Evolutionary conservation across 2,329 filamentous ascomycete genomes (phyloP), one percentile per base, ranked within the genome.

Genomic region (Emericellopsis atlantica): DNA sequence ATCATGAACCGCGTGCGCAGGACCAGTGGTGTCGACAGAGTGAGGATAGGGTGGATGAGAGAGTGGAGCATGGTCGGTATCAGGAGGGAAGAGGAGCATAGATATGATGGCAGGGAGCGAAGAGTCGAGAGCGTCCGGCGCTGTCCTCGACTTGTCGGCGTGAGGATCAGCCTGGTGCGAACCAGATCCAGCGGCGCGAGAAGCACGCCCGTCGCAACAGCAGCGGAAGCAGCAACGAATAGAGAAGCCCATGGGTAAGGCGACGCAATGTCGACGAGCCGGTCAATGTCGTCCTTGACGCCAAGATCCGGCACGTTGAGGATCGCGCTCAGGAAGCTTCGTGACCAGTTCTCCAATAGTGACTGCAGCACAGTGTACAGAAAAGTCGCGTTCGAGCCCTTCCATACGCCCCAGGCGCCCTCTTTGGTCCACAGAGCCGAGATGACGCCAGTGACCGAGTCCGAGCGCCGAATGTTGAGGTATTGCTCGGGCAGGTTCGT

Each of bases 321-420:
- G 6, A 96, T 70, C 2, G 92, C 90, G 36, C 87, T 87, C n/a
- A 96, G 70, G 40, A 95, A 73, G 52, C 87, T 92, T 51, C 88
- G 77, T 9, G 89, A 84, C 80, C 93, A 98, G 50, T 86, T 89
- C 58, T 96, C 92, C 24, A 95, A 66, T 7, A 93, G 81, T 10
- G 87, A 87, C 46, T 89, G 76, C 15, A 96, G 70, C 37, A 95
- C 76, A 0, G 81, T 84, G 62, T 96, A 95, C 39, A 96, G 70
- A 54, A 96, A 98, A 1, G 88, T 93, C 12, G 84, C 79, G 56
- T 96, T 96, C 32, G 88, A 86, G 8, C 82, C 79, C 59, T 95
- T 95, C 89, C 90, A 98, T 5, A 95, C 80, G 5, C 92, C 92
- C 72, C 88, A 89, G 1, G 81, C 81, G 31, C 88, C 86, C 56